Conservation (phyloP, 2,329 filamentous ascomycete genomes). For the Beauveria australis region DNA sequence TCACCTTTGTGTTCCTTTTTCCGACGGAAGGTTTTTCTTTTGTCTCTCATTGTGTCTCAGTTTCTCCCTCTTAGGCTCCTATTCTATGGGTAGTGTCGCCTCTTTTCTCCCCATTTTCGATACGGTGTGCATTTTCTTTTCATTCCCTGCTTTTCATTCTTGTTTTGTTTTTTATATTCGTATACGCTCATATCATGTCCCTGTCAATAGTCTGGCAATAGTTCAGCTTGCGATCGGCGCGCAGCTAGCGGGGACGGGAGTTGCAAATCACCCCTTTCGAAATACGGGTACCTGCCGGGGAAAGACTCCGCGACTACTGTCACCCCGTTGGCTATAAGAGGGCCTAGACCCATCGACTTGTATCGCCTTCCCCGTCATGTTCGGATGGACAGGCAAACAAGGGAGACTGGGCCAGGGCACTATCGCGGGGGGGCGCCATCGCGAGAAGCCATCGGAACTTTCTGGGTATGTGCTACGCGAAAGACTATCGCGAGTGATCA, state of each 20-base stretch:
- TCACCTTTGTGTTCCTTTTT: background rate
- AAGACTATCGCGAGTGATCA: too few relatives aligned
- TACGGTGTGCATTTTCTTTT: background rate
- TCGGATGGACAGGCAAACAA: too few relatives aligned
- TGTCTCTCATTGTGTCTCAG: background rate
- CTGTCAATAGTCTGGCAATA: background rate
- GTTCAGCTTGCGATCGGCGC: background rate
- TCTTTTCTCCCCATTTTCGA: background rate
- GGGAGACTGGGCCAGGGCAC: background rate
- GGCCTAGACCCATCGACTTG: background rate
- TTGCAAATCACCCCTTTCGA: background rate
- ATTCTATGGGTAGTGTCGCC: background rate
- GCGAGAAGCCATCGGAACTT: background rate
- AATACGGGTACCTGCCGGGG: background rate
- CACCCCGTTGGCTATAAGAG: background rate
- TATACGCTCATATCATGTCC: background rate
- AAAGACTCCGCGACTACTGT: background rate
- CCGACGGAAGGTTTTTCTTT: background rate
- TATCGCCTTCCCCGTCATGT: background rate
- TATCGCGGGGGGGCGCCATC: background rate
- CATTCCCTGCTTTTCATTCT: background rate
- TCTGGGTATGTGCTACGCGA: too few relatives aligned
- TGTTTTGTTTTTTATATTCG: too few relatives aligned
- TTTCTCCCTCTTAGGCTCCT: background rate
- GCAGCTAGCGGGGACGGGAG: background rate